Base-by-base conservation (phyloP, 2,329 filamentous ascomycete species). In the Colletotrichum sp. region DNA sequence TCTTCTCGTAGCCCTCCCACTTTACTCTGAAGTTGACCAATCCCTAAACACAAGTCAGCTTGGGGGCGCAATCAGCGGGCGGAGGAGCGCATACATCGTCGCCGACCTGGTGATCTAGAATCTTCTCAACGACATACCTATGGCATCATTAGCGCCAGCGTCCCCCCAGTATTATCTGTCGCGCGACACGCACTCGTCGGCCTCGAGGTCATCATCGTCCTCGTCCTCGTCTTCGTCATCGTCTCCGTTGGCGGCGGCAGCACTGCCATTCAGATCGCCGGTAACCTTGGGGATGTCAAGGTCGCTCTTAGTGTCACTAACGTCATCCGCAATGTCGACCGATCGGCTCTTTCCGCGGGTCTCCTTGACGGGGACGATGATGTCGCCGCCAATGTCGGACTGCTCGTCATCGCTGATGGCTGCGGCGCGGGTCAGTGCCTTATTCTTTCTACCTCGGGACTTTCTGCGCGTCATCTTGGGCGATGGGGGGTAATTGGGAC, bases 1-100 rank as follows among this genome's bases (percentile, higher is more conserved):
- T 92, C 77, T 92, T 90, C 0, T 94, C 91, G 77, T 93, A 97
- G 5, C 95, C 95, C 78, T 95, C 91, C 95, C 95, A 97, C 80
- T 96, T 96, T 44, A 97, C 94, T 68, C 93, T 89, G 81, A 94
- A 96, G 63, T 89, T 88, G 1, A 92, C 80, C 6, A 83, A 82
- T 24, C 90, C 90, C 86, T 91, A 75, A 12, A 10, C 57, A 12
- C 24, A 71, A 16, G 62, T 74, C 12, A 69, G 75, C 12, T 73
- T 68, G 32, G 16, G 48, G 39, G 24, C 34, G 55, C 26, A n/a
- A 12, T 18, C 8, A 15, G 7, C 13, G 12, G 7, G 12, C 36
- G 22, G 15, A 12, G 30, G 69, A 24, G 48, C 16, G 81, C 87
- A 75, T 82, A 92, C 91, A 68, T 90, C 86, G 48, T 90, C 87